phyloP scores from a whole-genome alignment of 805 yeast species.

The Isabelozyma pseudorhagii region DNA sequence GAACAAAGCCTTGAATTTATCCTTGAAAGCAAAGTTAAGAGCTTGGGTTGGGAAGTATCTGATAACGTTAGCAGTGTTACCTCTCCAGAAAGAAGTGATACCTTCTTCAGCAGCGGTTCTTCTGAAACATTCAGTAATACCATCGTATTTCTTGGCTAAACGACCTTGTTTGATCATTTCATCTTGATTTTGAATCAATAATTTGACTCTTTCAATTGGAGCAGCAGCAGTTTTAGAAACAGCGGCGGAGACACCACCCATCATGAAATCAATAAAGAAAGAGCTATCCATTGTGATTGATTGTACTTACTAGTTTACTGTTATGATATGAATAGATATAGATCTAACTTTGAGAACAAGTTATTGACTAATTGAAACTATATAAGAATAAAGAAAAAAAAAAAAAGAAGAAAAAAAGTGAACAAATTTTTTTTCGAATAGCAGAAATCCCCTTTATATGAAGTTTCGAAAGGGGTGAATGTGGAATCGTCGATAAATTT shows the following conservation, averaged over 20 bases:
- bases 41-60: conserved; percentile 99
- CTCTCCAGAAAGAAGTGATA: conserved; percentile 94
- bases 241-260: conserved; percentile 99
- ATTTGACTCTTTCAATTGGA: conserved; percentile 95
- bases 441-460: background rate
- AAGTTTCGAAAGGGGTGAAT: background rate
- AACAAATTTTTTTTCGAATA: background rate
- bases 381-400: conserved; percentile 7
- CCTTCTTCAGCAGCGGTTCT: conserved; percentile 96
- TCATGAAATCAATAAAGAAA: conserved; percentile 56
- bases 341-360: background rate
- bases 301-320: background rate
- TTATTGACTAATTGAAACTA: background rate
- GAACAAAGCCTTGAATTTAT: conserved; percentile 90
- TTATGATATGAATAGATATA: conserved; percentile 4
- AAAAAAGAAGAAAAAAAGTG: background rate
- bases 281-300: conserved; percentile 20
- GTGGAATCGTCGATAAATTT: background rate
- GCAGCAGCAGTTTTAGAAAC: conserved; percentile 98
- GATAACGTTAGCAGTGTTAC: conserved; percentile 98
- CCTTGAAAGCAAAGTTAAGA: conserved; percentile 97
- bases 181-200: conserved; percentile 95
- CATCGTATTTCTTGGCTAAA: conserved; percentile 78
- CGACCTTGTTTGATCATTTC: conserved; percentile 98
- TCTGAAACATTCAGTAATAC: conserved; percentile 90